Conservation (phyloP, 805 yeast species). For the Metschnikowia matae region DNA sequence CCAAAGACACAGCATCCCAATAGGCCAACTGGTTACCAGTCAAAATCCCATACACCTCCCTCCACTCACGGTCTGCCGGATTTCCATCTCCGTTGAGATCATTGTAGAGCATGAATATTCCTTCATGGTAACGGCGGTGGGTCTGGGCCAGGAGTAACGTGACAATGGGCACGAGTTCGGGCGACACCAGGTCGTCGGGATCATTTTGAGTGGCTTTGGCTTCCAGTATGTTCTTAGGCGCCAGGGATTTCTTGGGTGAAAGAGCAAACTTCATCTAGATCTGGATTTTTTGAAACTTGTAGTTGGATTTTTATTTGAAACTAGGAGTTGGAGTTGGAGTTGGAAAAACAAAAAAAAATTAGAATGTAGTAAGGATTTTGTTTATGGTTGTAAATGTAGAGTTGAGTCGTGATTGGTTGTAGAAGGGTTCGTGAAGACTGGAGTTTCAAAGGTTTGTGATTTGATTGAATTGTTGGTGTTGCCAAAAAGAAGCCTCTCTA, state of each 20-base stretch:
- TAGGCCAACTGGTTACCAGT: constrained; percentile 89
- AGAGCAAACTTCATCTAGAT: constrained; percentile 7
- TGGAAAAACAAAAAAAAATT: not conserved
- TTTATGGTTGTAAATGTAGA: no score
- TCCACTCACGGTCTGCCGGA: constrained; percentile 82
- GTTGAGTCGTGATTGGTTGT: no score
- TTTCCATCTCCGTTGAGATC: constrained; percentile 80
- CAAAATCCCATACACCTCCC: constrained; percentile 86
- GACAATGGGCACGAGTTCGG: constrained; percentile 64
- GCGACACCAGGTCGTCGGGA: constrained; percentile 29
- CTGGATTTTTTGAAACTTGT: not conserved
- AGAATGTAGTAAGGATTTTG: not conserved
- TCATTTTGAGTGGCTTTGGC: not conserved
- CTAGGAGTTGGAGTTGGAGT: no score
- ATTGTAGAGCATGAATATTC: constrained; percentile 67
- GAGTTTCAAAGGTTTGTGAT: no score
- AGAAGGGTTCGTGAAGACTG: no score
- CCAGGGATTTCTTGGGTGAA: constrained; percentile 10
- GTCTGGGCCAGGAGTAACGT: constrained; percentile 70
- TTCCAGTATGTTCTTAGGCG: not conserved
- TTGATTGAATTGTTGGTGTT: no score
- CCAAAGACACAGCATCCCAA: constrained; percentile 77
- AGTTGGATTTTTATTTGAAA: no score
- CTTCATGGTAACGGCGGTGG: constrained; percentile 72
- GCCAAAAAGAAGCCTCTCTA: no score